These are phyloP conservation scores for Pisolithus sp. DNA, from an alignment of 768 basidiomycete genomes.

Conservation along the genomic window DNA sequence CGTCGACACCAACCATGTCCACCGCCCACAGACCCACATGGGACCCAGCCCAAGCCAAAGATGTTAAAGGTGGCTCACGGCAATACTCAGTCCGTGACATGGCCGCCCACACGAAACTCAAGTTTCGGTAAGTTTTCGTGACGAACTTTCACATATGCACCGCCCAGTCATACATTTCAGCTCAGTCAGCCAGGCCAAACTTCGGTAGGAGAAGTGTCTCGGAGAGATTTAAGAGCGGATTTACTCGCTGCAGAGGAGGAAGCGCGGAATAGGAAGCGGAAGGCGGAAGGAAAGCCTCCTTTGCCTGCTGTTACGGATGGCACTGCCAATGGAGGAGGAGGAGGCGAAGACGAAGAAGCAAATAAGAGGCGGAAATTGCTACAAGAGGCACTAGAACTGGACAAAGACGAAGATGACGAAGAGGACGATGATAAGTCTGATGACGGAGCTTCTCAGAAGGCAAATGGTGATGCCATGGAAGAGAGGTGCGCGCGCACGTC, in stretches of 20 bases:
- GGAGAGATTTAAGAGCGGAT: conserved; percentile 77
- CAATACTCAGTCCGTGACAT: conserved; percentile 92
- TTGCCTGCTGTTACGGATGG: conserved; percentile 32
- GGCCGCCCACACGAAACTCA: conserved; percentile 94
- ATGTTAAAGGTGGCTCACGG: conserved; percentile 86
- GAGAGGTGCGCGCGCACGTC: conserved; percentile 32
- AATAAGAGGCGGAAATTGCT: conserved; percentile 84
- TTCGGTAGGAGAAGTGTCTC: conserved; percentile 65
- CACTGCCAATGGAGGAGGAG: conserved; percentile 10
- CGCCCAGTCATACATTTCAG: background rate
- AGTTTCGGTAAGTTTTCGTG: conserved; percentile 73
- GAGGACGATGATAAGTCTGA: conserved; percentile 34
- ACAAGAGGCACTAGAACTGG: conserved; percentile 80
- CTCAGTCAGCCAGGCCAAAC: conserved; percentile 86
- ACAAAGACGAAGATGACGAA: conserved; percentile 84
- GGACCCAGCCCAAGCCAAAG: conserved; percentile 92
- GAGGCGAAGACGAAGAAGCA: conserved; percentile 54
- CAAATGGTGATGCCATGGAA: conserved; percentile 35
- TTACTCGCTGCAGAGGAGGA: conserved; percentile 82
- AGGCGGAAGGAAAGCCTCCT: conserved; percentile 66
- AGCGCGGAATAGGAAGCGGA: conserved; percentile 84
- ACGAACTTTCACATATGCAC: background rate
- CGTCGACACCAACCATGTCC: conserved; percentile 47
- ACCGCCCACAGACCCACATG: conserved; percentile 95
- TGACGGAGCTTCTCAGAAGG: conserved; percentile 6